phyloP scores from a whole-genome alignment of 225 moss, liverwort and hornwort genomes.

The Lunularia cruciata region DNA sequence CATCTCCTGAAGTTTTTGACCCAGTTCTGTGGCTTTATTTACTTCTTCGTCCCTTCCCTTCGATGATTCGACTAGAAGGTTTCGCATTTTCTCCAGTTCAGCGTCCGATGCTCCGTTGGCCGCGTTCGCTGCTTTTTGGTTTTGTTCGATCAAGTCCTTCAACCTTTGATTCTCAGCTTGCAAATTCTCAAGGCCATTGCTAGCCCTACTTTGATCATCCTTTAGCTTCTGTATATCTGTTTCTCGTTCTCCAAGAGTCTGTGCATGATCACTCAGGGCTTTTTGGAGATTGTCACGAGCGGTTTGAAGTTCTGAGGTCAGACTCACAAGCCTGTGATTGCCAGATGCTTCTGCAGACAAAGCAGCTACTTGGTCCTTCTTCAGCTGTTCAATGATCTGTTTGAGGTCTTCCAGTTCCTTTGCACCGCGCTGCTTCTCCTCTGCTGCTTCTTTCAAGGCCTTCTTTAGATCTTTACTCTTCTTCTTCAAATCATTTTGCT shows the following conservation, averaged over 20 bases:
- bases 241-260: conserved; percentile 21
- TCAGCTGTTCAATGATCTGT: conserved; percentile 23
- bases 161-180: conserved; percentile 23
- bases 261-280: conserved; percentile 21
- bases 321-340: conserved; percentile 17
- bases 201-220: conserved; percentile 11
- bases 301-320: conserved; percentile 32
- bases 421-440: conserved; percentile 12
- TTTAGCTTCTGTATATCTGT: conserved; percentile 29
- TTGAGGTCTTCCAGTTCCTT: conserved; percentile 25
- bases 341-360: conserved; percentile 32
- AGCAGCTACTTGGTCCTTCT: conserved; percentile 24
- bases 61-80: background rate
- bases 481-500: conserved; percentile 36
- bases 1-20: conserved; percentile 1
- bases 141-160: conserved; percentile 19
- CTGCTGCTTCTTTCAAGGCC: conserved; percentile 17
- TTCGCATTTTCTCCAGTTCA: conserved; percentile 1
- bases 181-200: conserved; percentile 28
- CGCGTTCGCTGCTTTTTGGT: background rate
- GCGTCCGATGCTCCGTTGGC: background rate
- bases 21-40: conserved; percentile 5
- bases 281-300: conserved; percentile 37
- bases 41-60: conserved; percentile 21
- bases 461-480: conserved; percentile 36